Conservation (phyloP, 2,329 filamentous ascomycete genomes). For the Malbranchea zuffiana region DNA sequence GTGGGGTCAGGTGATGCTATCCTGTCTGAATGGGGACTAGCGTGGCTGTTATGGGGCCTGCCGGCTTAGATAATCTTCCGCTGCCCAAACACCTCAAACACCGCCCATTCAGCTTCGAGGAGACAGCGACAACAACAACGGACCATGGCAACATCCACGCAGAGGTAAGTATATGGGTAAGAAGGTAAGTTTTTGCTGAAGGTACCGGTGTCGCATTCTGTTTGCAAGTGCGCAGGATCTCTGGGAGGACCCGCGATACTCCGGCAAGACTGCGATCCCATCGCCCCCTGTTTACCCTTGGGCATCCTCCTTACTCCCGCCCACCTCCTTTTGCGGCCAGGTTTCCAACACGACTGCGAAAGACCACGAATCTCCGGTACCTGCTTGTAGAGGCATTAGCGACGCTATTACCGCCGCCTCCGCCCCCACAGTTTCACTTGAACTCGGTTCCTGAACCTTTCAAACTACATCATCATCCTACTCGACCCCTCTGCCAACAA, state of each 20-base stretch:
- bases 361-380: not conserved
- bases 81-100: constrained; percentile 4
- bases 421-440: no score
- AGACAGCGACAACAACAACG: constrained; percentile 1
- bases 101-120: not conserved
- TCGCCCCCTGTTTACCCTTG: no score
- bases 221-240: no score
- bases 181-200: constrained; percentile 5
- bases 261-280: no score
- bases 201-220: no score
- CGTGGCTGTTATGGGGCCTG: constrained; percentile 3
- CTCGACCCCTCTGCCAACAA: not conserved
- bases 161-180: not conserved
- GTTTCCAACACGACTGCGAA: not conserved
- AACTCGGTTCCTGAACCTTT: no score
- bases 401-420: not conserved
- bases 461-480: no score
- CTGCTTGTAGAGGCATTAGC: not conserved
- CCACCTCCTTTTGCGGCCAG: constrained; percentile 4
- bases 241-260: no score
- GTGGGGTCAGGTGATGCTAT: not conserved
- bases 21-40: constrained; percentile 1
- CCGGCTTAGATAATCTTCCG: constrained; percentile 5
- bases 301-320: no score
- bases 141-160: not conserved